Evolutionary conservation across 106 monocot species (phyloP), one percentile per base, ranked within the genome.

Genomic region (Dendrobium nobile): DNA sequence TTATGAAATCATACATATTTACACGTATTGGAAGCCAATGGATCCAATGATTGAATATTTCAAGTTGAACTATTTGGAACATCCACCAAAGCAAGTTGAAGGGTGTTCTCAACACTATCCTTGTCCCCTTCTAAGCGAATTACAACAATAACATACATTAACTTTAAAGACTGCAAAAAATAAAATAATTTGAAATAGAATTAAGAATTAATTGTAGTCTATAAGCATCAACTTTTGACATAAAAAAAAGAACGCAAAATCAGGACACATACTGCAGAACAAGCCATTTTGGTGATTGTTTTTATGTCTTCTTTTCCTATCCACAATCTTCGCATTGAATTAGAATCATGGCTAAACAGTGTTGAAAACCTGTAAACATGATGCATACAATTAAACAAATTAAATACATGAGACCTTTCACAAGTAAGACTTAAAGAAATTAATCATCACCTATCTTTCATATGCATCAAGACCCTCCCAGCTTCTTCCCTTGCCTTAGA

Each of bases 311-410:
- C 33, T 33, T 33, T 33, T n/a, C 96, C 96, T n/a, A 90, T 97
- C 96, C 96, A 97, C 33, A 97, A 73, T 84, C 96, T 92, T 75
- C 94, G 96, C 96, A 97, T 97, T 28, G 93, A 93, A 79, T 97
- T 93, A 79, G 89, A 84, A 85, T 97, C 96, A 61, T 83, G 90
- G 75, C 88, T 97, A 82, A 97, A 97, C 75, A 97, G 85, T 64
- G 89, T 91, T 41, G 92, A 79, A 73, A 97, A 97, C 77, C 96
- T 97, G 80, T 26, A 85, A 24, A 27, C 77, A 31, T 22, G 33
- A 77, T 61, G 17, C 24, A 77, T 19, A 44, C 47, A 15, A 72
- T 40, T 33, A 47, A 16, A 1, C 6, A 48, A 67, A 4, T 42
- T 11, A 19, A 61, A 33, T 17, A 64, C 6, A 64, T 64, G 64